These are phyloP conservation scores for Alternaria sp. DNA, from an alignment of 2,329 filamentous ascomycete genomes.

Conservation along the genomic window DNA sequence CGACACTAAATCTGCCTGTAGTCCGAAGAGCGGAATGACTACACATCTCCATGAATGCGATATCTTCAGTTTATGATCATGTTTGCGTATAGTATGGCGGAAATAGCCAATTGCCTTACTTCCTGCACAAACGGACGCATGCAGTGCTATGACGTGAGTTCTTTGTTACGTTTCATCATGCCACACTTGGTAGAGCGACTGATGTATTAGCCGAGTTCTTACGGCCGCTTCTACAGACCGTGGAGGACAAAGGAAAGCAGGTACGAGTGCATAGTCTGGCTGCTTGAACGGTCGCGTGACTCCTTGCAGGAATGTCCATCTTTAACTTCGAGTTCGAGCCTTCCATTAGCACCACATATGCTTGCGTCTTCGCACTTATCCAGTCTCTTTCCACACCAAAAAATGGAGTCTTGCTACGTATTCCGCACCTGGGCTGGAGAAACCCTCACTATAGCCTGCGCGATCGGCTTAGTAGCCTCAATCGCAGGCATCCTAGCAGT, in stretches of 20 bases:
- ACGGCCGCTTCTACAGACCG: neutral
- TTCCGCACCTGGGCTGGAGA: neutral
- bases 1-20: too few relatives aligned
- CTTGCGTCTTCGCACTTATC: neutral
- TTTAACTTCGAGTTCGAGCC: neutral
- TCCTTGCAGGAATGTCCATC: neutral
- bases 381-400: neutral
- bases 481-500: neutral
- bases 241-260: neutral
- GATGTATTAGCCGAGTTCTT: neutral
- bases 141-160: neutral
- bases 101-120: fast-evolving
- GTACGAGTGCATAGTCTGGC: neutral
- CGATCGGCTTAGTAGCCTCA: neutral
- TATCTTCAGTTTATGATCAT: too few relatives aligned
- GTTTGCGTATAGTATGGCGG: too few relatives aligned
- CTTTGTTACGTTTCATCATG: neutral
- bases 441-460: neutral
- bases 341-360: neutral
- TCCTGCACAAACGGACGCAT: fast-evolving
- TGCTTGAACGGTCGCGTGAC: neutral
- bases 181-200: neutral
- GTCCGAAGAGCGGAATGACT: too few relatives aligned
- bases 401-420: neutral
- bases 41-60: too few relatives aligned